These are phyloP conservation scores for Abrus pulchellus DNA, from an alignment of 306 rosid genomes.

Conservation along the genomic window DNA sequence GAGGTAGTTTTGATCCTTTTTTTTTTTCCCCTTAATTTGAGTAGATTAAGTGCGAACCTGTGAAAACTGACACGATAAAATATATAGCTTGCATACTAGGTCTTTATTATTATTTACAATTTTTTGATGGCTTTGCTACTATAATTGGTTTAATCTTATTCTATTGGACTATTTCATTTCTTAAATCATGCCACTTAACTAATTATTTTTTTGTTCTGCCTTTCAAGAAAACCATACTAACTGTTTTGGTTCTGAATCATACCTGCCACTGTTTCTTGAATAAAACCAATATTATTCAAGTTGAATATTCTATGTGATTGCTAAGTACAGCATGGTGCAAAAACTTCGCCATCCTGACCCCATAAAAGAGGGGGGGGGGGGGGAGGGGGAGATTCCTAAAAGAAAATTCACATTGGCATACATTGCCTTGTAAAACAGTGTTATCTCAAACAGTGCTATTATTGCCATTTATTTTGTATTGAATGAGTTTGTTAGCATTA, in stretches of 20 bases:
- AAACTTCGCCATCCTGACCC: constrained; percentile 18
- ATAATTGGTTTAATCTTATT: constrained; percentile 33
- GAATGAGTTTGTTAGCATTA: constrained; percentile 21
- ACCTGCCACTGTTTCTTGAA: constrained; percentile 1
- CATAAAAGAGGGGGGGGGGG: background rate
- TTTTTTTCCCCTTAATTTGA: constrained; percentile 34
- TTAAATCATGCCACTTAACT: constrained; percentile 8
- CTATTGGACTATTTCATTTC: constrained; percentile 16
- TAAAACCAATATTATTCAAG: constrained; percentile 11
- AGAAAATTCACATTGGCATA: background rate
- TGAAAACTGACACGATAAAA: background rate
- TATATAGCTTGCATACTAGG: constrained; percentile 12
- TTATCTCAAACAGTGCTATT: background rate
- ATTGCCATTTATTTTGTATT: constrained; percentile 24
- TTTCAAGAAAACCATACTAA: constrained; percentile 12
- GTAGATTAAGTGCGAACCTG: constrained; percentile 20
- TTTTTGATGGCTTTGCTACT: constrained; percentile 27
- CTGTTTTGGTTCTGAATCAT: constrained; percentile 38
- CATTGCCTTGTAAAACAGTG: constrained; percentile 3
- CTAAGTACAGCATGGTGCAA: constrained; percentile 27
- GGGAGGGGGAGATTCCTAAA: background rate
- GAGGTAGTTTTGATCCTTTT: constrained; percentile 70
- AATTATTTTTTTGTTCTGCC: constrained; percentile 19
- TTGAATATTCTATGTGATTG: constrained; percentile 18
- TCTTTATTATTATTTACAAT: constrained; percentile 6